These are phyloP conservation scores for Cadophora malorum DNA, from an alignment of 2,329 filamentous ascomycete genomes.

Conservation along the genomic window DNA sequence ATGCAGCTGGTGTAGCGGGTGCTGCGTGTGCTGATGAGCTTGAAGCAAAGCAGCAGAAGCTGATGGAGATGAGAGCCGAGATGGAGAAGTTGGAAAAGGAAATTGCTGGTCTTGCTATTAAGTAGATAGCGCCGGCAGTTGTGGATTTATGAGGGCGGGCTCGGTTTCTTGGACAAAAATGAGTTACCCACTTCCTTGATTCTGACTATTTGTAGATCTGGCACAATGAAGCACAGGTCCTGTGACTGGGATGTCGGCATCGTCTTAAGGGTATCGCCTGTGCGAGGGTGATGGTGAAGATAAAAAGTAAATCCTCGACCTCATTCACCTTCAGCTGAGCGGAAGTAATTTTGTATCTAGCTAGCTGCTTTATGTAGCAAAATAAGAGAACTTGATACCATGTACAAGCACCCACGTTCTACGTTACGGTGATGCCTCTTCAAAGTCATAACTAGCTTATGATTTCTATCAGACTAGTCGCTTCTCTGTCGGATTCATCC, in stretches of 20 bases:
- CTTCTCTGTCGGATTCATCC: conserved; percentile 1
- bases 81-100: neutral
- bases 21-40: conserved; percentile 58
- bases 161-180: no score
- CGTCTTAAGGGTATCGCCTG: neutral
- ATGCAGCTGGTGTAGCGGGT: conserved; percentile 64
- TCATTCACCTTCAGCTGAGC: neutral
- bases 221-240: neutral
- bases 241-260: neutral
- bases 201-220: no score
- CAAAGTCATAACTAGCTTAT: conserved; percentile 1
- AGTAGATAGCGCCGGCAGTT: neutral
- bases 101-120: neutral
- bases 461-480: neutral
- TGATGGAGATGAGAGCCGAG: neutral
- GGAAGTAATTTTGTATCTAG: neutral
- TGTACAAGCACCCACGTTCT: neutral
- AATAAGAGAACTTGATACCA: neutral
- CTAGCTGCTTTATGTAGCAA: neutral
- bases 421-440: conserved; percentile 4
- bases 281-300: neutral
- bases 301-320: neutral
- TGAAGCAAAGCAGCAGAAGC: neutral
- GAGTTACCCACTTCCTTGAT: no score
- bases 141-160: no score